Base-by-base conservation (phyloP, 2,329 filamentous ascomycete species). In the Ophiostoma quercus region DNA sequence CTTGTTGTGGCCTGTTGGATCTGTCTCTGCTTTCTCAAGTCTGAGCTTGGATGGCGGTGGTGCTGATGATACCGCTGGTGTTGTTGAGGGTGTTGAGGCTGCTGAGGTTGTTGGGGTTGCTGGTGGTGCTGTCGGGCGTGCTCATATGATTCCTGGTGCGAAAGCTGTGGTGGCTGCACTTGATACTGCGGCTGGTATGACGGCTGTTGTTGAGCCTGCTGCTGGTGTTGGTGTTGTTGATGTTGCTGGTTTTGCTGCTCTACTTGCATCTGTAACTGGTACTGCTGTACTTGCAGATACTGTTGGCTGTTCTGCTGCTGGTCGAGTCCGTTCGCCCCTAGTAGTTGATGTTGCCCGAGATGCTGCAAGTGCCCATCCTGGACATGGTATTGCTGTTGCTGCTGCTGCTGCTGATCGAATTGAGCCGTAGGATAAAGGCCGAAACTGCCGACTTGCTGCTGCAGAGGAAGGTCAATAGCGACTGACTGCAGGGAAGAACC, bases 171-270 rank as follows among this genome's bases (percentile, higher is more conserved):
- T 32, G 14, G 22, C 57, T 62, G 57, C 57, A 62, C 57, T 12
- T 29, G 57, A 19, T 62, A 62, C 22, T 62, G 51, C 22, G 51
- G 22, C 22, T 57, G 51, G 22, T 25, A 25, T 5, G n/a, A 12
- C 51, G 22, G 51, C 51, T 57, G 51, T 11, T 57, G 51, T 12
- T 57, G 51, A 34, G 34, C 34, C 16, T 57, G 22, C 9, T 57
- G 51, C 51, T 57, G n/a, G 2, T 22, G 51, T 43, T 67, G 39
- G 9, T 39, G 37, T 39, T 39, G 37, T 9, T 39, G 9, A 29
- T 47, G 67, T 16, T 51, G 67, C 37, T 62, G 67, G 6, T 68
- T 32, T 19, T 37, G 29, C n/a, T 57, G n/a, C n/a, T 65, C 66
- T 47, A 60, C 57, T 16, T n/a, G 19, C 8, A 66, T 47, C 11